Conservation (phyloP, 2,329 filamentous ascomycete genomes). For the Penicillium sp. region DNA sequence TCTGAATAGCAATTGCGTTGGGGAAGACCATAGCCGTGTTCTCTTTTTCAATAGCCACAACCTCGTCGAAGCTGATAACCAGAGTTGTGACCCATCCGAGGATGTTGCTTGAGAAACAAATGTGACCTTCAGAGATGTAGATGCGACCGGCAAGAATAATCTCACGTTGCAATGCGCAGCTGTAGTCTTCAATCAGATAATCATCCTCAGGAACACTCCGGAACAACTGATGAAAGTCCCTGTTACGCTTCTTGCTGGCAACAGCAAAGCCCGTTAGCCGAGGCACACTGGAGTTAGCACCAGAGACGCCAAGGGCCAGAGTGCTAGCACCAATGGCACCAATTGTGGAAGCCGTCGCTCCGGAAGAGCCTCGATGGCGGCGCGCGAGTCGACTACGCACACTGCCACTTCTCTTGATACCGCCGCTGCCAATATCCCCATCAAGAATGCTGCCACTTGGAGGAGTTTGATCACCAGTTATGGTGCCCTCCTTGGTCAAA, state of each 20-base stretch:
- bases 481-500: conserved; percentile 33
- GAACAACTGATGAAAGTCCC: conserved; percentile 92
- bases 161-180: conserved; percentile 92
- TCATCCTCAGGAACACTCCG: conserved; percentile 97
- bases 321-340: conserved; percentile 75
- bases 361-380: conserved; percentile 83
- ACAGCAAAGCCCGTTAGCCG: conserved; percentile 94
- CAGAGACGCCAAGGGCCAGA: conserved; percentile 70
- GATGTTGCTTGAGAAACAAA: conserved; percentile 99
- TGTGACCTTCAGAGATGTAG: conserved; percentile 95
- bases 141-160: conserved; percentile 92
- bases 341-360: conserved; percentile 71
- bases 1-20: conserved; percentile 96
- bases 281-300: conserved; percentile 64
- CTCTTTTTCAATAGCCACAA: conserved; percentile 95
- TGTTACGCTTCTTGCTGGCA: conserved; percentile 92
- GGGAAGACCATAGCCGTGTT: conserved; percentile 95
- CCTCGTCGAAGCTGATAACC: conserved; percentile 97
- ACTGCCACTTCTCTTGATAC: conserved; percentile 69
- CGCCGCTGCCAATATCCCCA: conserved; percentile 60
- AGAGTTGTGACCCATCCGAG: conserved; percentile 97
- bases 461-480: conserved; percentile 67
- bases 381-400: conserved; percentile 68
- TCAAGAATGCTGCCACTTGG: conserved; percentile 70
- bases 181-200: conserved; percentile 98